A percentile compares a stretch with the other conserved stretches of the same genome.
Conservation (phyloP, 106 monocot genomes). For the Posidonia australis region DNA sequence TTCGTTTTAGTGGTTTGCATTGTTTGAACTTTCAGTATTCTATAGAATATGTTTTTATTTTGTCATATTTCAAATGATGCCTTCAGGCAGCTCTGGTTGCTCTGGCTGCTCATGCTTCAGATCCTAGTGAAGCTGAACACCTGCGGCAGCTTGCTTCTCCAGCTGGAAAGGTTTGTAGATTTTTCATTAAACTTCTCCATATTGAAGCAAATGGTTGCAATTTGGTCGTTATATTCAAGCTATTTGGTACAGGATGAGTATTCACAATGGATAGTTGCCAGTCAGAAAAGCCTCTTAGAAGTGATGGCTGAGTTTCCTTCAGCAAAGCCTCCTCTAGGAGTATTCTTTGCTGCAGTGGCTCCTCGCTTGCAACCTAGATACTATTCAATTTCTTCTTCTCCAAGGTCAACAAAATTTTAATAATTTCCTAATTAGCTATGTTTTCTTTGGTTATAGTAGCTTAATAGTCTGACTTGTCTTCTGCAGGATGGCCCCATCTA, state of each 20-base stretch:
- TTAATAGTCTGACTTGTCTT: neutral
- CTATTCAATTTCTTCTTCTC: constrained; percentile 96
- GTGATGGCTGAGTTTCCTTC: constrained; percentile 97
- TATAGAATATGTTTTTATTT: neutral
- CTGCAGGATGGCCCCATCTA: constrained; percentile 64
- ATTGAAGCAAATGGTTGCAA: neutral
- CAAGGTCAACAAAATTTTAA: constrained; percentile 34
- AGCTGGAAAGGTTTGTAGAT: constrained; percentile 74
- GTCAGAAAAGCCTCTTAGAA: constrained; percentile 92
- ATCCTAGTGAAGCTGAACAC: constrained; percentile 64
- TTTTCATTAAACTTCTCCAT: neutral
- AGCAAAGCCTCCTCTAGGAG: constrained; percentile 85
- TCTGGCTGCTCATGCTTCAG: constrained; percentile 88
- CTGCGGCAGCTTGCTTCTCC: constrained; percentile 75
- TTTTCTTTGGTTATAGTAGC: neutral
- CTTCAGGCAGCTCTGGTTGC: constrained; percentile 76
- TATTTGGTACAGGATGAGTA: constrained; percentile 67
- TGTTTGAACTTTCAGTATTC: neutral
- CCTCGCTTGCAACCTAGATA: constrained; percentile 90
- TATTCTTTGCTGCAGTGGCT: constrained; percentile 90
- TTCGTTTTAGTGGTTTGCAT: neutral
- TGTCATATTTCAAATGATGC: neutral
- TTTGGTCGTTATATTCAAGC: constrained; percentile 1
- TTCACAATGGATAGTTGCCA: constrained; percentile 72
- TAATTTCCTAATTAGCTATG: neutral